Base-by-base conservation (phyloP, 805 yeast species). In the Candida koratica region DNA sequence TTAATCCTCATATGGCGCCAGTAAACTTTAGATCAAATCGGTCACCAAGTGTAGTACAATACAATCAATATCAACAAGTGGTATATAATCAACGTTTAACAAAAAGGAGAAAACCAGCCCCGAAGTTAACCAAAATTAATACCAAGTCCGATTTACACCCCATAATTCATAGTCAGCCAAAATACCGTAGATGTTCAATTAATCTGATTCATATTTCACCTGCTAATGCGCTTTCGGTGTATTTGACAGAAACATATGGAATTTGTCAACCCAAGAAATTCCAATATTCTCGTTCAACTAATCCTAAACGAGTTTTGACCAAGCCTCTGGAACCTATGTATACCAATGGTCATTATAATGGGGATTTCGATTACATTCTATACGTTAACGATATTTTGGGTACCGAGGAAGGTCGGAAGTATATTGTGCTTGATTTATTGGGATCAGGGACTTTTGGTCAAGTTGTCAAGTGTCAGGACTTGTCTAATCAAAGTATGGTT, bases 361-460 rank as follows among this genome's bases (percentile, higher is more conserved):
- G 78, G 44, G 88, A 87, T 38, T 77, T 84, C 55, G 96, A 93
- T 61, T 90, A 89, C 54, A 90, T 93, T 38, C 64, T 94, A 13
- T 90, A 88, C 47, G 98, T 93, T 15, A 93, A 94, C 57, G 98
- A 94, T 56, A 79, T 93, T 16, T 64, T 93, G 26, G 97, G 98
- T 4, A 71, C 77, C 3, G 86, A 83, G 48, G 93, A 85, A 46
- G 89, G 86, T 40, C 70, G 89, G 37, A 84, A 85, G 53, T 90
- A 89, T 55, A 70, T 93, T 51, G 96, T 93, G 4, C 64, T 93
- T 39, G 97, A 90, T 58, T 71, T 93, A 11, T 61, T 93, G 27
- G 99, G 99, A 1, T 90, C 89, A 43, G 99, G 99, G 2, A 89
- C 98, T 1, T 93, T 93, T 69, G 98, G 98, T 7, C 97, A 93